These are phyloP conservation scores for Licmophora abbreviata DNA, from an alignment of 108 stramenopile genomes.

Conservation along the genomic window DNA sequence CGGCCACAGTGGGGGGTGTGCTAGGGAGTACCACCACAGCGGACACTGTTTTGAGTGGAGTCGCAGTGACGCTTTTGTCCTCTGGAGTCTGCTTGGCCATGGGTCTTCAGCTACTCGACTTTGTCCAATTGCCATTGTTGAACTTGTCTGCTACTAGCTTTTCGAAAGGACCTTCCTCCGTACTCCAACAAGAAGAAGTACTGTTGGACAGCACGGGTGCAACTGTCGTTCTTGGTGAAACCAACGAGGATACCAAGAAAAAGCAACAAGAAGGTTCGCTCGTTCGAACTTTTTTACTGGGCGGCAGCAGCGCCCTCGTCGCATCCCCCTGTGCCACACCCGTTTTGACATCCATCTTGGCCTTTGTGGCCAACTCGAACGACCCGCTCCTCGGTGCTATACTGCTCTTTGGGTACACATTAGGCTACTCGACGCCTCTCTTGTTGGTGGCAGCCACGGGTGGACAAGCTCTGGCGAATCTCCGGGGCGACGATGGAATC, in stretches of 20 bases:
- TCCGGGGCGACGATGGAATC: conserved; percentile 31
- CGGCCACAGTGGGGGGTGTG: conserved; percentile 57
- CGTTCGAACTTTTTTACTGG: conserved; percentile 66
- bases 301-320: conserved; percentile 74
- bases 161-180: background rate
- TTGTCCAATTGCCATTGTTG: conserved; percentile 45
- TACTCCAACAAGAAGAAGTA: background rate
- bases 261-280: conserved; percentile 30
- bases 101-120: conserved; percentile 70
- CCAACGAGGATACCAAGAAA: background rate
- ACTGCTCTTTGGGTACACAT: conserved; percentile 62
- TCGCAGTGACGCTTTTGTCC: conserved; percentile 31
- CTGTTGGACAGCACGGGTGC: conserved; percentile 2
- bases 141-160: background rate
- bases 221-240: background rate
- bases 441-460: conserved; percentile 62
- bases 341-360: conserved; percentile 69
- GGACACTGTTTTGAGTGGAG: too few species aligned
- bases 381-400: conserved; percentile 43
- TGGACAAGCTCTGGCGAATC: conserved; percentile 58
- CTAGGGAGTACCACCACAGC: conserved; percentile 53
- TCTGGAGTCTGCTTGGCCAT: conserved; percentile 60
- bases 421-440: conserved; percentile 77
- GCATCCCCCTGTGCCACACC: conserved; percentile 81
- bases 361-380: conserved; percentile 59